Conservation (phyloP, 805 yeast genomes). For the Ogataea naganishii region DNA sequence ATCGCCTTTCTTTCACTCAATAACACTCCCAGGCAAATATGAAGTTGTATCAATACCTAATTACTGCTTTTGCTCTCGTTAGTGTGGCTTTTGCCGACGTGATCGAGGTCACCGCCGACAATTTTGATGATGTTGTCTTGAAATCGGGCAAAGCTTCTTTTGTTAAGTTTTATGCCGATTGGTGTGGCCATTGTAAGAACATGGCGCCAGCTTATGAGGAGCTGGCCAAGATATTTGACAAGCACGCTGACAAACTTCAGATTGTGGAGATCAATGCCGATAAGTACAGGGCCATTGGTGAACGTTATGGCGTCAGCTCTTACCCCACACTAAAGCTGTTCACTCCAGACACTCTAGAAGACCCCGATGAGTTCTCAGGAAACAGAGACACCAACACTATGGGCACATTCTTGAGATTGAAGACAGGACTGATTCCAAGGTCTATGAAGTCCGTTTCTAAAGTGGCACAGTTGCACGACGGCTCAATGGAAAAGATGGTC, state of each 20-base stretch:
- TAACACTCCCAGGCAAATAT: too few relatives aligned
- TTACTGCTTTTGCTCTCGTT: too few relatives aligned
- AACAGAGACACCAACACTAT: constrained; percentile 41
- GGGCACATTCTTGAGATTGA: constrained; percentile 35
- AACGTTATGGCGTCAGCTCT: constrained; percentile 45
- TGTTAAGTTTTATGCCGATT: constrained; percentile 66
- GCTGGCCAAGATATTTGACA: constrained; percentile 30
- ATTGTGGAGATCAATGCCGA: constrained; percentile 56
- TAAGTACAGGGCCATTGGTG: constrained; percentile 38
- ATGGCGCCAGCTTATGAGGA: constrained; percentile 48
- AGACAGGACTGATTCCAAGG: constrained; percentile 25
- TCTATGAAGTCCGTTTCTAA: constrained; percentile 9
- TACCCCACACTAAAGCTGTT: constrained; percentile 61
- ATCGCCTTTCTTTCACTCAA: too few relatives aligned
- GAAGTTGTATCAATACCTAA: too few relatives aligned
- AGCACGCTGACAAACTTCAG: constrained; percentile 29
- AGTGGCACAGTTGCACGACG: constrained; percentile 19
- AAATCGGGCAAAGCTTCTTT: constrained; percentile 63
- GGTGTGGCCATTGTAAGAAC: constrained; percentile 65
- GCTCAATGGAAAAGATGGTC: constrained; percentile 17
- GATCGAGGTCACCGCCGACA: constrained; percentile 36
- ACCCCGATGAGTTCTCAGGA: constrained; percentile 51
- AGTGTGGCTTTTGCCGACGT: constrained; percentile 21
- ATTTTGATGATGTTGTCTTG: constrained; percentile 46
- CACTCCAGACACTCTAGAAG: constrained; percentile 33